phyloP scores from a whole-genome alignment of 176 grass and related monocot species.

The Bothriochloa decipiens region DNA sequence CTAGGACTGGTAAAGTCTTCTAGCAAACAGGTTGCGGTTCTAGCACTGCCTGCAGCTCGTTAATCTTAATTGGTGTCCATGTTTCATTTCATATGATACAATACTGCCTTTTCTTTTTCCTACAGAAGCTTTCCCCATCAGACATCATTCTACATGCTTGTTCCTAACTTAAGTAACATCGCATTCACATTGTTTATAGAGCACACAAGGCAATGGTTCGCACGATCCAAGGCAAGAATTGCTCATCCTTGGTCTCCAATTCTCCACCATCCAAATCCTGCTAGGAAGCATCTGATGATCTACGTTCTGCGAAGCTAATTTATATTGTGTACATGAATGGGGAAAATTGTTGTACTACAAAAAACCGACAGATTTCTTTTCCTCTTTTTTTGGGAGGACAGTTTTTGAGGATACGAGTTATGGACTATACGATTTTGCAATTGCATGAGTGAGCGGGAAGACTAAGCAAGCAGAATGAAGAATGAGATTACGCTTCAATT shows the following conservation, averaged over 20 bases:
- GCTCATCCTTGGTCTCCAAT: not conserved
- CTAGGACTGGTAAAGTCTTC: not conserved
- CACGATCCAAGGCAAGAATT: not conserved
- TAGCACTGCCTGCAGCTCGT: not conserved
- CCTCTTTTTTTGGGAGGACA: not conserved
- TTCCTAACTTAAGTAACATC: not conserved
- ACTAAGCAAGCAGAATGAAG: not conserved
- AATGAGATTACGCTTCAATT: not conserved
- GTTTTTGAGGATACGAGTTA: not conserved
- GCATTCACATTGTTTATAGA: not conserved
- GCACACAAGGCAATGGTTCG: not conserved
- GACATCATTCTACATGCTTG: not conserved
- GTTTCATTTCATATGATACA: not conserved
- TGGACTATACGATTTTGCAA: not conserved
- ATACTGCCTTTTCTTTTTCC: not conserved
- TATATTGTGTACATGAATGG: not conserved
- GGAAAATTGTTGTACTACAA: not conserved
- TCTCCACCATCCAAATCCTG: not conserved
- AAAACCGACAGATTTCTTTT: not conserved
- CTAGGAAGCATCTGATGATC: not conserved
- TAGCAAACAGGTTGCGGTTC: not conserved
- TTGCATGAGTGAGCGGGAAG: not conserved
- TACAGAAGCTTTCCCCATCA: not conserved
- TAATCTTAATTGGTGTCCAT: not conserved
- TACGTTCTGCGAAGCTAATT: not conserved